A percentile compares a stretch with the other conserved stretches of the same genome.
These are phyloP conservation scores for Stellera chamaejasme DNA, from an alignment of 345 rosid species.

Conservation along the genomic window DNA sequence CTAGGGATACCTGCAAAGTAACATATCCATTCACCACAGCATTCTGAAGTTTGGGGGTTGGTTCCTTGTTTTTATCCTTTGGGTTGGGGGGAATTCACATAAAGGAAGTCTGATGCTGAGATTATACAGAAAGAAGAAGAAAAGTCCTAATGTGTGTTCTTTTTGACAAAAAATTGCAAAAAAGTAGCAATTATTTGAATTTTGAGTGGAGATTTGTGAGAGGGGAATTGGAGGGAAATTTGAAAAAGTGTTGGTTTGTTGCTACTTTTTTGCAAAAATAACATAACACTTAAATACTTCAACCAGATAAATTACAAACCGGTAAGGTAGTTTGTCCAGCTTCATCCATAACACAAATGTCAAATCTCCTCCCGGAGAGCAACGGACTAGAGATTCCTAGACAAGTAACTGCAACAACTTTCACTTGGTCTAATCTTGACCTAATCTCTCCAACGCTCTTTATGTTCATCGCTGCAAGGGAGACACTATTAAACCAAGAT, in stretches of 20 bases:
- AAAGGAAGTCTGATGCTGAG: too few relatives aligned
- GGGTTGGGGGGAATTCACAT: too few relatives aligned
- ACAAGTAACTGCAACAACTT: constrained; percentile 93
- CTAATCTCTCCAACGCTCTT: constrained; percentile 62
- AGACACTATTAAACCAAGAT: constrained; percentile 18
- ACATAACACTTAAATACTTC: constrained; percentile 8
- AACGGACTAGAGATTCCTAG: constrained; percentile 85
- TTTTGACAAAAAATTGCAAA: too few relatives aligned
- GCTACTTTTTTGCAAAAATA: too few relatives aligned
- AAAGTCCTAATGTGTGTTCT: too few relatives aligned
- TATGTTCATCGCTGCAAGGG: constrained; percentile 41
- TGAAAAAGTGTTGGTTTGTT: too few relatives aligned
- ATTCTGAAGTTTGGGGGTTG: not conserved
- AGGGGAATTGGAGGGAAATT: too few relatives aligned
- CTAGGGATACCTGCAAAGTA: constrained; percentile 66
- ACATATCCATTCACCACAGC: constrained; percentile 10
- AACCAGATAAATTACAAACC: constrained; percentile 37
- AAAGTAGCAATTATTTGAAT: too few relatives aligned
- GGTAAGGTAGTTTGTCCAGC: constrained; percentile 97
- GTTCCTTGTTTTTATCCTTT: too few relatives aligned
- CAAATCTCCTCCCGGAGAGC: constrained; percentile 77
- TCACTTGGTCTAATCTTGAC: constrained; percentile 57
- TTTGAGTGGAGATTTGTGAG: too few relatives aligned
- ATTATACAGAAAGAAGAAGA: too few relatives aligned
- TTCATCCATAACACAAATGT: constrained; percentile 94